Base-by-base conservation (phyloP, 1,139 yeast genomes). In the Pneumocystis jirovecii region DNA sequence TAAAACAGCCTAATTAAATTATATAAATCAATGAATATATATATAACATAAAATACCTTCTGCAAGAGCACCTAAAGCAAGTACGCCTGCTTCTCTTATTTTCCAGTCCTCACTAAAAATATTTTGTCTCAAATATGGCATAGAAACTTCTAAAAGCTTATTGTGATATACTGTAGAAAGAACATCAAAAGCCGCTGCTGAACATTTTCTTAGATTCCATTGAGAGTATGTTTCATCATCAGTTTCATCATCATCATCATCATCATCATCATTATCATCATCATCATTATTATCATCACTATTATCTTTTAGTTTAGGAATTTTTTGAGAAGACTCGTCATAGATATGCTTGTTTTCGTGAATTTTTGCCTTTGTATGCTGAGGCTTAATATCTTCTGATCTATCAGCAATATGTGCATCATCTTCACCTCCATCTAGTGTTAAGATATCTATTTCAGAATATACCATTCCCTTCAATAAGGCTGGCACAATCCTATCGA, bases 11-110 rank as follows among this genome's bases (percentile, higher is more conserved):
- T 50, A 3, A 17, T 10, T 21, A 15, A 25, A 50, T 25, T 50
- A 25, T 12, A 12, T 25, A 50, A 10, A 10, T 19, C 21, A 25
- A 12, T 50, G 21, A 10, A 25, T 44, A 19, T 19, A 42, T 42
- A 45, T 2, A 12, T 19, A 25, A 25, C n/a, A n/a, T n/a, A 12
- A 12, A 25, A 25, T 50, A 50, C 57, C 95, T 70, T 86, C 90
- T 57, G 96, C 88, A 72, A 91, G 86, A 40, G 98, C 98, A 67
- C 98, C 98, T 74, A 93, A 83, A 0, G 97, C 97, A 65, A 93
- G 80, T 56, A 93, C 91, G 0, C 97, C 85, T 1, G 97, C 96
- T 74, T 93, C 98, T 68, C 97, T 82, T 17, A 87, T 83, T 59
- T 88, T 88, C 98, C 98, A 93, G 67, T 85, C 83, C 3, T 79